A percentile compares a stretch with the other conserved stretches of the same genome.
Evolutionary conservation across 1,284 basidiomycete species (phyloP).

Genomic region (Leccinum angustisporum): DNA sequence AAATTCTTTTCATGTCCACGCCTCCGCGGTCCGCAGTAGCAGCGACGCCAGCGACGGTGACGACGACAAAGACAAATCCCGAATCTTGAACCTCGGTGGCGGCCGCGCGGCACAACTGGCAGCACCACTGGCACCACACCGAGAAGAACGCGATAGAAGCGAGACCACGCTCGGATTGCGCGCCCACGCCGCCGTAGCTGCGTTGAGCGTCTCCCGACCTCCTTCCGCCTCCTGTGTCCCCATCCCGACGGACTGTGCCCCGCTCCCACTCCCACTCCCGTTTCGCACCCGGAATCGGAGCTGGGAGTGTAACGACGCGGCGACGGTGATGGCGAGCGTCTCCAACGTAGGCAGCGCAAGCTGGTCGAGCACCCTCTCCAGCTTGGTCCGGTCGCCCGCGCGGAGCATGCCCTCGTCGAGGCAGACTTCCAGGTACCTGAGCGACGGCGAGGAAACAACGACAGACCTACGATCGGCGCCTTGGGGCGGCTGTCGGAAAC

Average conservation of each 20-base stretch:
- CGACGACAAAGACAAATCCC: constrained; percentile 4
- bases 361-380: constrained; percentile 22
- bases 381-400: constrained; percentile 20
- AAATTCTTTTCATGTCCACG: background rate
- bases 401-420: constrained; percentile 27
- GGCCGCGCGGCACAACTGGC: background rate
- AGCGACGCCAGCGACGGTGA: background rate
- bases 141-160: constrained; percentile 21
- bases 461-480: constrained; percentile 3
- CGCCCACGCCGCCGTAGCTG: constrained; percentile 15
- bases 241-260: background rate
- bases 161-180: constrained; percentile 13
- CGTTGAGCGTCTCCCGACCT: constrained; percentile 7
- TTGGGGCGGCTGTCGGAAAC: constrained; percentile 1
- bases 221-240: background rate
- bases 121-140: background rate
- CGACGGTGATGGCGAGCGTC: constrained; percentile 14
- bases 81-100: constrained; percentile 8
- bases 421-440: constrained; percentile 18
- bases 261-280: background rate
- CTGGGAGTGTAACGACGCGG: background rate
- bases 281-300: background rate
- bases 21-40: background rate
- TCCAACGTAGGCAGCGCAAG: constrained; percentile 25
- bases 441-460: background rate